Percentiles rank a stretch among this genome's conserved stretches.
phyloP scores from a whole-genome alignment of 805 yeast genomes.

The Wickerhamiella australiensis region DNA sequence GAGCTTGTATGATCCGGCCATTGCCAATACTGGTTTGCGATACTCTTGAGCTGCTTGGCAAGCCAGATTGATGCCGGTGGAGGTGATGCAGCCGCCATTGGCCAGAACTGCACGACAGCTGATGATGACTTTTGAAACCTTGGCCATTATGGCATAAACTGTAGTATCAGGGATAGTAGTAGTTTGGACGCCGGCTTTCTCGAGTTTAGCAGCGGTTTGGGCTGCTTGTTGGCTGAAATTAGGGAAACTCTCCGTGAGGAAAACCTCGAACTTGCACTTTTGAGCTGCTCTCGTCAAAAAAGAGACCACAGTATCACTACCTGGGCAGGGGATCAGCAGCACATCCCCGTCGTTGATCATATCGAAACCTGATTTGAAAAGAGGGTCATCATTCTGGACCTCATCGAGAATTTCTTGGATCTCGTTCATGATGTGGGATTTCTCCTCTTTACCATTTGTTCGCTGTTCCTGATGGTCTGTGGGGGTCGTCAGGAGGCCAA shows the following conservation, averaged over 20 bases:
- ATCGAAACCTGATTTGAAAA: constrained; percentile 83
- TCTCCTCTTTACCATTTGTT: constrained; percentile 41
- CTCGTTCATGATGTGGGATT: constrained; percentile 82
- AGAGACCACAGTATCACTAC: constrained; percentile 75
- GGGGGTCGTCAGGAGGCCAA: constrained; percentile 57
- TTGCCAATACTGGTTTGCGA: constrained; percentile 91
- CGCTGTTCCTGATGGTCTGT: constrained; percentile 20
- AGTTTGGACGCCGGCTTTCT: constrained; percentile 78
- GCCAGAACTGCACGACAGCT: constrained; percentile 91
- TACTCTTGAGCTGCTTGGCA: constrained; percentile 94
- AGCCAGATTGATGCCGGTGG: constrained; percentile 83
- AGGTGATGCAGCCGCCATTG: constrained; percentile 86
- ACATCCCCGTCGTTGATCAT: constrained; percentile 75
- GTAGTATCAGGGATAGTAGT: constrained; percentile 88
- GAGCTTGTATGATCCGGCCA: constrained; percentile 85
- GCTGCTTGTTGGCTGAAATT: constrained; percentile 72
- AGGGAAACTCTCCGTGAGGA: constrained; percentile 83
- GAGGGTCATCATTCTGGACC: constrained; percentile 77
- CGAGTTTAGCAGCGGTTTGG: constrained; percentile 61
- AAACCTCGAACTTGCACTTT: constrained; percentile 81
- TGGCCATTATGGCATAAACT: constrained; percentile 88
- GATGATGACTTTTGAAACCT: constrained; percentile 90
- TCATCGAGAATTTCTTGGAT: constrained; percentile 88
- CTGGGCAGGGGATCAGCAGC: constrained; percentile 84
- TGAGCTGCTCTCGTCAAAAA: constrained; percentile 76